Evolutionary conservation across 2,329 filamentous ascomycete species (phyloP), one percentile per base, ranked within the genome.

Genomic region (Pseudopyricularia javanii): DNA sequence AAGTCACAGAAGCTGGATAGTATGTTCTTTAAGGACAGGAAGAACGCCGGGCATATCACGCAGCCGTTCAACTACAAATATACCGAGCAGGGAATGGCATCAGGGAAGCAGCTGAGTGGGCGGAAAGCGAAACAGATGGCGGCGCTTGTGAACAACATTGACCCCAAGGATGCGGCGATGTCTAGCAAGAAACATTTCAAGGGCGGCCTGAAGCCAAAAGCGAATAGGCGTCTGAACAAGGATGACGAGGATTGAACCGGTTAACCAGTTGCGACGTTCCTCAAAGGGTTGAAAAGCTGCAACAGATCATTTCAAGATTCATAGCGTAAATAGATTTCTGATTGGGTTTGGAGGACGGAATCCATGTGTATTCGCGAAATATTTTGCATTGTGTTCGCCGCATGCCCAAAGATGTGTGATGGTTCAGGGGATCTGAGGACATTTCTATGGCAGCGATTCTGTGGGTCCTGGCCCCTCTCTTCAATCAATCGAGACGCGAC

Each of bases 101-200:
- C 57, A 11, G 65, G 68, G 15, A 94, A 88, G 71, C 74, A 85
- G 57, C 70, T 96, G 48, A 88, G 80, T 17, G 91, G 91, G 0
- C 78, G 93, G 56, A 98, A 98, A 68, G 79, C 88, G 50, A 82
- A 83, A 62, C 76, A 85, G 37, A 80, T 96, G 74, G 74, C 88
- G 50, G 91, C 91, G 11, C 64, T 96, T 56, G 89, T 96, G 71
- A 88, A 85, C 55, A 87, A 88, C 14, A 67, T 97, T 34, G 90
- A 96, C 62, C 84, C 87, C 1, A 85, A 83, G 55, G 91, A 96
- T 54, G 70, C 93, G 58, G 72, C 75, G 67, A 61, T 78, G 54
- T 74, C 74, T 51, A 79, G 83, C 54, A 98, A 98, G 80, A 97
- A 96, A 74, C 93, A 98, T 70, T 93, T 89, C 69, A 95, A 95